Conservation (phyloP, 306 rosid genomes). For the Coriaria nepalensis region DNA sequence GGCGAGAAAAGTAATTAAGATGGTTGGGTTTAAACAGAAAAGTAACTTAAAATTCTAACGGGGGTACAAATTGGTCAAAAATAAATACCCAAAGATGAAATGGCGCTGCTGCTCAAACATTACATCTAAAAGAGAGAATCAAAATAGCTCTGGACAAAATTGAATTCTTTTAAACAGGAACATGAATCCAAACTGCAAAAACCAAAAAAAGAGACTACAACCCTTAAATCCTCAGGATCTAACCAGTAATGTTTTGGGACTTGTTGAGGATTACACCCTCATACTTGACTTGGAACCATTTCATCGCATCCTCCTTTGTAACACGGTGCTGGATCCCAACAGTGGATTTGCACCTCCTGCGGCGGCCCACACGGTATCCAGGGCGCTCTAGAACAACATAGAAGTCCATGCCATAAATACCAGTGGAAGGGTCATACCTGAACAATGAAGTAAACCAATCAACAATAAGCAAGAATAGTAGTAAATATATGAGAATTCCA, state of each 20-base stretch:
- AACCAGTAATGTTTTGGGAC: constrained; percentile 37
- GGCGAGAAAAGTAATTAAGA: too few species aligned
- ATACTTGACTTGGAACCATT: constrained; percentile 87
- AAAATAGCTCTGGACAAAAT: too few species aligned
- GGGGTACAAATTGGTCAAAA: too few species aligned
- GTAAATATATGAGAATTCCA: not conserved
- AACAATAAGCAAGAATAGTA: not conserved
- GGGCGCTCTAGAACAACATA: constrained; percentile 68
- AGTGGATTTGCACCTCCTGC: constrained; percentile 66
- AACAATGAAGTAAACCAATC: not conserved
- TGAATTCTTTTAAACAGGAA: too few species aligned
- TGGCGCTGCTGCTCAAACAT: too few species aligned
- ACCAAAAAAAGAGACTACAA: too few species aligned
- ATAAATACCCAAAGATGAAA: too few species aligned
- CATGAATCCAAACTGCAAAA: too few species aligned
- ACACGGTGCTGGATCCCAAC: constrained; percentile 85
- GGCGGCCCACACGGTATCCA: constrained; percentile 77
- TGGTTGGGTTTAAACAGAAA: too few species aligned
- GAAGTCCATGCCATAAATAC: constrained; percentile 86
- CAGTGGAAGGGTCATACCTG: constrained; percentile 83
- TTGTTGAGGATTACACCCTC: constrained; percentile 90
- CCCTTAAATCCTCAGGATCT: not conserved
- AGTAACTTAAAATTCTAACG: too few species aligned
- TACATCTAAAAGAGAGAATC: too few species aligned
- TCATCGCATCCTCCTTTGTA: constrained; percentile 78